Evolutionary conservation across 441 rosid genomes (phyloP).

Genomic region (Manihot esculenta): DNA sequence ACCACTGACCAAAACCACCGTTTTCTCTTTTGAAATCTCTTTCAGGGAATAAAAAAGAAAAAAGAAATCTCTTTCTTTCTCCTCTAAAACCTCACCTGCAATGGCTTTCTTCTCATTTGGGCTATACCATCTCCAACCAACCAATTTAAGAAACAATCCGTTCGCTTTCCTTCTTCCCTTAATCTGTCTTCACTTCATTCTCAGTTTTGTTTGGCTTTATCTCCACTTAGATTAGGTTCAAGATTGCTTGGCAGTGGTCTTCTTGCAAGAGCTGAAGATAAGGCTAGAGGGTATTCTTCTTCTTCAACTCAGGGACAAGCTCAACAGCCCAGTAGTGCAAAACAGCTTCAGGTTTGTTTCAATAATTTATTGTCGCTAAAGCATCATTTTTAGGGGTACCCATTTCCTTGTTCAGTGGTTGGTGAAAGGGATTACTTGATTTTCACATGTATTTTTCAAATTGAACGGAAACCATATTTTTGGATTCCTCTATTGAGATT

Average conservation of each 20-base stretch:
- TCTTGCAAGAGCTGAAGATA: constrained; percentile 73
- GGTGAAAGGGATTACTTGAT: not conserved
- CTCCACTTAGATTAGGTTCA: constrained; percentile 34
- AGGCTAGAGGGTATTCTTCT: constrained; percentile 44
- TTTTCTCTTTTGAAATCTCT: constrained; percentile 5
- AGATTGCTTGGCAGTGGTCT: constrained; percentile 42
- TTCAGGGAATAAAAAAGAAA: no score
- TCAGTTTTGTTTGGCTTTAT: constrained; percentile 29
- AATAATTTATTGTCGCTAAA: constrained; percentile 8
- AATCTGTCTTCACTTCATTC: constrained; percentile 29
- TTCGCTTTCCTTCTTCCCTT: constrained; percentile 25
- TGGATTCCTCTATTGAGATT: not conserved
- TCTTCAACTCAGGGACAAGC: constrained; percentile 35
- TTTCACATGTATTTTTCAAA: not conserved
- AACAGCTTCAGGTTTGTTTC: constrained; percentile 48
- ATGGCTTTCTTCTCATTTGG: constrained; percentile 63
- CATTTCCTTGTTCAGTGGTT: constrained; percentile 12
- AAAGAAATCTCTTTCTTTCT: no score
- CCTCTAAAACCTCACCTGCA: constrained; percentile 13
- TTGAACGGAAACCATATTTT: not conserved
- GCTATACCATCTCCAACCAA: constrained; percentile 31
- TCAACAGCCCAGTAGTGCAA: constrained; percentile 35
- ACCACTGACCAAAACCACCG: not conserved
- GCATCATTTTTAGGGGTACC: constrained; percentile 12
- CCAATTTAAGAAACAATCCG: constrained; percentile 31